A percentile compares a stretch with the other conserved stretches of the same genome.
phyloP scores from a whole-genome alignment of 2,329 filamentous ascomycete genomes.

The Sporothrix mexicana region DNA sequence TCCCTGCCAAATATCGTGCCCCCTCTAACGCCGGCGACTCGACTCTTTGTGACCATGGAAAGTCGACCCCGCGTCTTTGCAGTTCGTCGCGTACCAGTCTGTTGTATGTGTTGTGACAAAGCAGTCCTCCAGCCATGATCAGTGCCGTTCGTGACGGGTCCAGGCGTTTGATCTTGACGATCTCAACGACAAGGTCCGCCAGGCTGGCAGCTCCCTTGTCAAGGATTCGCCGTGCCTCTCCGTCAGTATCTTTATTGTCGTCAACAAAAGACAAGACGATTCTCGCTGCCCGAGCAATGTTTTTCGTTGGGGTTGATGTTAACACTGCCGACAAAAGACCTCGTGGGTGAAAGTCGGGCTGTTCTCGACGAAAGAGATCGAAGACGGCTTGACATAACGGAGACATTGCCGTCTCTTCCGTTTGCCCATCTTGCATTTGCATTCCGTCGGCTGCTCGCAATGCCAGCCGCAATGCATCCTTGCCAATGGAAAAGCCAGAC shows the following conservation, averaged over 20 bases:
- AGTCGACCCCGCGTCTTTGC: background rate
- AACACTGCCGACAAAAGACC: constrained; percentile 24
- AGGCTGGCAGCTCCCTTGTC: constrained; percentile 7
- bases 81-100: constrained; percentile 23
- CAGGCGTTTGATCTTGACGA: background rate
- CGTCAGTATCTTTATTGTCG: background rate
- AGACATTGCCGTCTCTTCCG: background rate
- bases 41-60: background rate
- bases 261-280: constrained; percentile 13
- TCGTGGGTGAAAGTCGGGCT: background rate
- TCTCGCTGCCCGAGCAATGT: constrained; percentile 21
- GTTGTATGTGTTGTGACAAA: constrained; percentile 4
- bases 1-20: constrained; percentile 12
- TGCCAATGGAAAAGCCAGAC: constrained; percentile 49
- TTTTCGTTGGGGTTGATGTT: background rate
- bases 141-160: constrained; percentile 27
- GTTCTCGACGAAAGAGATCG: background rate
- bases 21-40: constrained; percentile 27
- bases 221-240: constrained; percentile 23
- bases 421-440: background rate
- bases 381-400: background rate
- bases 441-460: constrained; percentile 38
- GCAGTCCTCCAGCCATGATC: constrained; percentile 28
- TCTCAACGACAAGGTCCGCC: constrained; percentile 24
- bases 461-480: constrained; percentile 45